A percentile compares a stretch with the other conserved stretches of the same genome.
These are phyloP conservation scores for Alternaria burnsii DNA, from an alignment of 2,329 filamentous ascomycete genomes.

Conservation along the genomic window DNA sequence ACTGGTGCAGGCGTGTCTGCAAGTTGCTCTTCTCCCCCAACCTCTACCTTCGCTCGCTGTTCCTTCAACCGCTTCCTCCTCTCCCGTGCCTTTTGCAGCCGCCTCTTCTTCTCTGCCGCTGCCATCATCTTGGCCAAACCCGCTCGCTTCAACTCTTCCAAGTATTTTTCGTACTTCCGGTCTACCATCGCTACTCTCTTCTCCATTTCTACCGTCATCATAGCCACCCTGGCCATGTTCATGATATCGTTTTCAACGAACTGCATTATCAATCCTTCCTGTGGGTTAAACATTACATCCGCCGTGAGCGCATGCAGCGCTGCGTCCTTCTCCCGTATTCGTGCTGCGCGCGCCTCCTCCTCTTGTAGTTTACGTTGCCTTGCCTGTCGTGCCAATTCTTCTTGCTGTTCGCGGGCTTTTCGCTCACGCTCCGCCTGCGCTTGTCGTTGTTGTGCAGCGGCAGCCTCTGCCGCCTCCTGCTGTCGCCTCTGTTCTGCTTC, in stretches of 20 bases:
- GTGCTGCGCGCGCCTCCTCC: slow-evolving; percentile 29
- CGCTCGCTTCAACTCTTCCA: slow-evolving; percentile 28
- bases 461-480: slow-evolving; percentile 29
- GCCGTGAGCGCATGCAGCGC: slow-evolving; percentile 47
- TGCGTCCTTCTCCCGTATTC: slow-evolving; percentile 23
- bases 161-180: slow-evolving; percentile 26
- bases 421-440: slow-evolving; percentile 27
- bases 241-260: slow-evolving; percentile 53
- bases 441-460: slow-evolving; percentile 22
- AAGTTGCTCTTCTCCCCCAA: slow-evolving; percentile 11
- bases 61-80: slow-evolving; percentile 38
- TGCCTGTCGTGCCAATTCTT: slow-evolving; percentile 29
- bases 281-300: slow-evolving; percentile 49
- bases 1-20: slow-evolving; percentile 8
- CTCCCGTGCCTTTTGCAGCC: slow-evolving; percentile 27
- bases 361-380: slow-evolving; percentile 29
- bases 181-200: slow-evolving; percentile 27
- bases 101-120: slow-evolving; percentile 36
- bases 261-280: slow-evolving; percentile 56
- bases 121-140: slow-evolving; percentile 33
- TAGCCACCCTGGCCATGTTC: slow-evolving; percentile 45
- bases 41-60: slow-evolving; percentile 22
- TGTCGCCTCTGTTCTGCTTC: slow-evolving; percentile 20
- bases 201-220: slow-evolving; percentile 48
- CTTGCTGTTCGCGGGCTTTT: slow-evolving; percentile 28